Evolutionary conservation across 83 land plant genomes (phyloP).

Genomic region (Diphasiastrum complanatum): DNA sequence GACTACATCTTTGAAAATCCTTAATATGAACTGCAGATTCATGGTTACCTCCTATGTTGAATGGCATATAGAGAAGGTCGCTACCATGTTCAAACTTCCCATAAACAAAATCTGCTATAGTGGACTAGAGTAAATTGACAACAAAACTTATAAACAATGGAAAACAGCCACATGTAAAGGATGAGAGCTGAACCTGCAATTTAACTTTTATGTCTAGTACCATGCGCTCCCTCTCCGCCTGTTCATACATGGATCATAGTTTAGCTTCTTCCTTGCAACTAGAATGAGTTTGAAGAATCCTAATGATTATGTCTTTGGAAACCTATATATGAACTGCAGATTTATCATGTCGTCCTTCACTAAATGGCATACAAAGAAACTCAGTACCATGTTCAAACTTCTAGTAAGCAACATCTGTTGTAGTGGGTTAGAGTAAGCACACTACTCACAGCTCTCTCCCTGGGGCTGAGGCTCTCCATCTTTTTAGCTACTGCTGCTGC

Average conservation of each 20-base stretch:
- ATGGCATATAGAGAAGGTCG: too few species aligned
- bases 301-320: too few species aligned
- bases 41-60: too few species aligned
- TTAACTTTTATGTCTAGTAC: constrained; percentile 95
- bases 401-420: too few species aligned
- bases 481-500: constrained; percentile 4
- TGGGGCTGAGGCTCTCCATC: constrained; percentile 62
- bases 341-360: too few species aligned
- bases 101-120: background rate
- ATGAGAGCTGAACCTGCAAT: constrained; percentile 60
- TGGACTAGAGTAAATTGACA: constrained; percentile 4
- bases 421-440: background rate
- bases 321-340: too few species aligned
- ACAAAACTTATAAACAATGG: background rate
- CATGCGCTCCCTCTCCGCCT: constrained; percentile 97
- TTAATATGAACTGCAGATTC: too few species aligned
- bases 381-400: too few species aligned
- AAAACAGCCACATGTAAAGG: background rate
- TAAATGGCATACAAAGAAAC: too few species aligned
- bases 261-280: too few species aligned
- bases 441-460: constrained; percentile 83
- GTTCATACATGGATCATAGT: too few species aligned
- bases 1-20: too few species aligned
- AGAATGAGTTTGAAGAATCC: background rate
- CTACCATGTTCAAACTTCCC: background rate